These are phyloP conservation scores for Staphylotrichum longicolle DNA, from an alignment of 495 filamentous ascomycete genomes.

Conservation along the genomic window DNA sequence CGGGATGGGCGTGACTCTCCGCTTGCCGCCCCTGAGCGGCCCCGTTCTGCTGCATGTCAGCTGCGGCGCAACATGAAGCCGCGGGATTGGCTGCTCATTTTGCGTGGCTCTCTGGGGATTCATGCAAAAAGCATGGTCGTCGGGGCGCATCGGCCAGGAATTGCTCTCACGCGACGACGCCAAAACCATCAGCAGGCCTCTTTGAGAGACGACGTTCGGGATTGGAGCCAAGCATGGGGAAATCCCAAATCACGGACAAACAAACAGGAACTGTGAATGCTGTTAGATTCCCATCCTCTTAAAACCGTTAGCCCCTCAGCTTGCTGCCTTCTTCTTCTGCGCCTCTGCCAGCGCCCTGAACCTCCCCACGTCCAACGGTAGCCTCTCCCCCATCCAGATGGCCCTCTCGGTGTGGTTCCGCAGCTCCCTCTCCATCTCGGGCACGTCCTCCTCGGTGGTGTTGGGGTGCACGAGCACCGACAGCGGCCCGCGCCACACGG, in stretches of 20 bases:
- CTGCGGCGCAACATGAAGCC: conserved; percentile 3
- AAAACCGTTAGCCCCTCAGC: neutral
- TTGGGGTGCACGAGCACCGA: conserved; percentile 82
- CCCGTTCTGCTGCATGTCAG: neutral
- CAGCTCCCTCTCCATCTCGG: conserved; percentile 47
- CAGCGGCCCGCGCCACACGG: conserved; percentile 78
- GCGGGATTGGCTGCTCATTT: neutral
- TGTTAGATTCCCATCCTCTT: too few species aligned
- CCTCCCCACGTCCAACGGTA: conserved; percentile 64
- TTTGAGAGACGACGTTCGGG: too few species aligned
- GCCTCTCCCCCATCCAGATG: conserved; percentile 77
- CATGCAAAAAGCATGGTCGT: neutral
- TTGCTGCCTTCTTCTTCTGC: neutral
- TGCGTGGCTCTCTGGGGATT: neutral
- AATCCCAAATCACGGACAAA: too few species aligned
- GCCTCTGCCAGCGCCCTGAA: conserved; percentile 45
- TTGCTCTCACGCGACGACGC: neutral
- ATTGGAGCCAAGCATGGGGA: too few species aligned
- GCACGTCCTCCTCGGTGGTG: conserved; percentile 47
- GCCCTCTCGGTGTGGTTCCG: conserved; percentile 71
- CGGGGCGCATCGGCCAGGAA: neutral
- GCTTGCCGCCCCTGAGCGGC: neutral
- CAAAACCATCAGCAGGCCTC: too few species aligned
- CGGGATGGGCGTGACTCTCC: neutral
- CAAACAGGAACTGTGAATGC: too few species aligned